Base-by-base conservation (phyloP, 1,284 basidiomycete species). In the Malassezia obtusa region DNA sequence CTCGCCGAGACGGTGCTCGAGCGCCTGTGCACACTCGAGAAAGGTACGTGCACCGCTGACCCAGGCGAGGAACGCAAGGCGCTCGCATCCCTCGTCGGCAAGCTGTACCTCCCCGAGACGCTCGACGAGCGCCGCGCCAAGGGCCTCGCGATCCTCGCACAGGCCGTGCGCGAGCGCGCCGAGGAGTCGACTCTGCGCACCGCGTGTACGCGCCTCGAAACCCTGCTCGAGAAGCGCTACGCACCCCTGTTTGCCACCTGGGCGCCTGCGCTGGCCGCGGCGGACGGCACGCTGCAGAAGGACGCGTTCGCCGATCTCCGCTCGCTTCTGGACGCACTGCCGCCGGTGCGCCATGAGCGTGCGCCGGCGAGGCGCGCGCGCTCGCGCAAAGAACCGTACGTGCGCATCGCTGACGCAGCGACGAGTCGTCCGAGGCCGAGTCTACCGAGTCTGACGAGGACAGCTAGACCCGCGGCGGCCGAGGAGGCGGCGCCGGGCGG, bases 1-100 rank as follows among this genome's bases (percentile, higher is more conserved):
- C 76, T 95, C 2, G 87, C 84, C 4, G 76, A 82, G 39, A 83
- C 86, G 46, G 80, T 95, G 33, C 75, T 91, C 41, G 81, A 82
- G 64, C 79, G 68, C 21, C 68, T 80, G 11, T 75, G 78, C 57
- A 62, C 77, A 2, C 14, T 40, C 26, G 35, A 37, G 8, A 46
- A 40, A 4, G 32, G 45, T 46, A 45, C 26, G 43, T 45, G 12
- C 8, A 4, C 22, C 9, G 68, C 84, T 49, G 83, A 84, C 24
- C 63, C 75, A 48, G 76, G 72, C 68, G 86, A 87, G 12, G 81
- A 85, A 58, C 82, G 85, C 65, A 94, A 92, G 73, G 79, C 83
- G 1, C 75, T 92, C 14, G 85, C 83, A 53, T 85, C 89, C 52
- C 78, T 87, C 35, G 79, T 96, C 2, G 78, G 80, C 36, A 88